Conservation (phyloP, 2,329 filamentous ascomycete genomes). For the Pseudogymnoascus sp. region DNA sequence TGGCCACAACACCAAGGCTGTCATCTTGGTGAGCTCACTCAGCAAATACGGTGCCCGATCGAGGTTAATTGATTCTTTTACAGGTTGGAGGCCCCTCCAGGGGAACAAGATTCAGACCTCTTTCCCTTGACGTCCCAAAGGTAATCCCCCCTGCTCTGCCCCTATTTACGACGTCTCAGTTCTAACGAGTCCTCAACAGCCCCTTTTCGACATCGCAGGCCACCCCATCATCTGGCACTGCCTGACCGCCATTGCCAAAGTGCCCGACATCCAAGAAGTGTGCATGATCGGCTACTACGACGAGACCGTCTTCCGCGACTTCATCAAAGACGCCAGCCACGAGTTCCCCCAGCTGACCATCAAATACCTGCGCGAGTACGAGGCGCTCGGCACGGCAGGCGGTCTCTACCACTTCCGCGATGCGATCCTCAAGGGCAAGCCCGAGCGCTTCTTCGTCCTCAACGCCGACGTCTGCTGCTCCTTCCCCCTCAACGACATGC, state of each 20-base stretch:
- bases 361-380: conserved; percentile 95
- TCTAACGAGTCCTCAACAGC: conserved; percentile 43
- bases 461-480: conserved; percentile 99
- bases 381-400: conserved; percentile 89
- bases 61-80: conserved; percentile 5
- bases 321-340: conserved; percentile 83
- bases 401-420: conserved; percentile 99
- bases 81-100: conserved; percentile 92
- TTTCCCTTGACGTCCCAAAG: conserved; percentile 94
- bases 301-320: conserved; percentile 92
- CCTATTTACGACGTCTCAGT: conserved; percentile 15
- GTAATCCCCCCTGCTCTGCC: conserved; percentile 39
- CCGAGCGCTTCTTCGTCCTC: conserved; percentile 92
- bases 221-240: conserved; percentile 99
- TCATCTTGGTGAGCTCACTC: conserved; percentile 68
- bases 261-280: conserved; percentile 89
- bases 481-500: conserved; percentile 93
- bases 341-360: conserved; percentile 84
- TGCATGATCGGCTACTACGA: conserved; percentile 99
- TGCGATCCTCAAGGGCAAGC: conserved; percentile 91
- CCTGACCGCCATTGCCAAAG: conserved; percentile 82
- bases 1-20: conserved; percentile 64
- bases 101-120: conserved; percentile 89
- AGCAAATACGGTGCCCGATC: background rate
- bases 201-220: conserved; percentile 95